Evolutionary conservation across 2,329 filamentous ascomycete genomes (phyloP).

Genomic region (Xylaria arbuscula): DNA sequence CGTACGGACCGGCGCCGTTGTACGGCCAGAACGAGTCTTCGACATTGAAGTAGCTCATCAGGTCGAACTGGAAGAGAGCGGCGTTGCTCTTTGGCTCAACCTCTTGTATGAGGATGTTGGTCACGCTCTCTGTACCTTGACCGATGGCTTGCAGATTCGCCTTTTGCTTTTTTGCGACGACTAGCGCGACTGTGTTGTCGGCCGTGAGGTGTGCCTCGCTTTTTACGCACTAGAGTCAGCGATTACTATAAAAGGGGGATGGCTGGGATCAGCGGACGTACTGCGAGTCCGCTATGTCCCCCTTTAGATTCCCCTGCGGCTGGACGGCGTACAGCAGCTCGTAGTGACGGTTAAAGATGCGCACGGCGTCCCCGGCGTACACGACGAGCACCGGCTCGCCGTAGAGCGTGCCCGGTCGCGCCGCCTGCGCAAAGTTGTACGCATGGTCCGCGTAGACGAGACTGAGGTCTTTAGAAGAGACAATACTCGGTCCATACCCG

Average conservation of each 20-base stretch:
- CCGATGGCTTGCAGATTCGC: constrained; percentile 25
- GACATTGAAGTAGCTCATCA: constrained; percentile 20
- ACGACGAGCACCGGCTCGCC: constrained; percentile 31
- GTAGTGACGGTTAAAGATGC: constrained; percentile 35
- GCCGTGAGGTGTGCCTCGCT: constrained; percentile 29
- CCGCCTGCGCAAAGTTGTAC: constrained; percentile 24
- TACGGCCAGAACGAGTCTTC: constrained; percentile 32
- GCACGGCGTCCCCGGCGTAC: constrained; percentile 27
- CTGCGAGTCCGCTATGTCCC: constrained; percentile 21
- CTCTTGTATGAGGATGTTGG: constrained; percentile 28
- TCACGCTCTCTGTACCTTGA: constrained; percentile 8
- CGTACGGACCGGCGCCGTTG: constrained; percentile 20
- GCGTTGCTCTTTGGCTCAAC: constrained; percentile 32
- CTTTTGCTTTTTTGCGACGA: constrained; percentile 10
- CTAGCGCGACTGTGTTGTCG: constrained; percentile 28
- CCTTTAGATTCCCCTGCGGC: constrained; percentile 28
- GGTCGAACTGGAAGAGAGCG: constrained; percentile 30
- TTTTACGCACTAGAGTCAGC: no score
- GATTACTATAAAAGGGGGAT: no score
- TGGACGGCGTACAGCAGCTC: constrained; percentile 29
- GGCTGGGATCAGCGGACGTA: no score
- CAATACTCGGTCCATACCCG: constrained; percentile 34
- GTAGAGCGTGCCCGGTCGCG: constrained; percentile 20
- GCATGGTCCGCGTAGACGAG: constrained; percentile 35
- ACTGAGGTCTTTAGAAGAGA: constrained; percentile 35